Conservation (phyloP, 352 stramenopile genomes). For the Pythium coloratum region DNA sequence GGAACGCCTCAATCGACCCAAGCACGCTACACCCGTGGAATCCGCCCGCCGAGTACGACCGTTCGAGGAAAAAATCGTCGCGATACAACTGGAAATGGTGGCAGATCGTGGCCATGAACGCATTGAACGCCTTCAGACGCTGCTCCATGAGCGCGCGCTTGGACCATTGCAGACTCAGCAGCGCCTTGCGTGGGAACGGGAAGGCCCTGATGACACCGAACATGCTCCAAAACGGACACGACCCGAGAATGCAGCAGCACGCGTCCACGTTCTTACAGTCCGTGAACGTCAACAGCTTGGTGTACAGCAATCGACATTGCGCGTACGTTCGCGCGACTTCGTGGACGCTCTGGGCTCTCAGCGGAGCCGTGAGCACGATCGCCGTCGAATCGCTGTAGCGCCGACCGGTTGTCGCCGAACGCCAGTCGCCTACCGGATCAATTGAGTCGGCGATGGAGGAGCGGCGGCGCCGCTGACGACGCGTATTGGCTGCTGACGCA, state of each 20-base stretch:
- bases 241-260: slow-evolving; percentile 50
- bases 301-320: slow-evolving; percentile 51
- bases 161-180: slow-evolving; percentile 48
- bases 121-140: slow-evolving; percentile 24
- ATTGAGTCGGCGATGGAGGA: slow-evolving; percentile 23
- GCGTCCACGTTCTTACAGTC: slow-evolving; percentile 38
- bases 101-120: slow-evolving; percentile 28
- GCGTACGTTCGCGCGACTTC: slow-evolving; percentile 54
- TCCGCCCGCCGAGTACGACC: slow-evolving; percentile 12
- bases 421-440: slow-evolving; percentile 4
- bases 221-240: slow-evolving; percentile 67
- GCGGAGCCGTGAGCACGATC: slow-evolving; percentile 18
- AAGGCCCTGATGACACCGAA: slow-evolving; percentile 40
- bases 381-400: slow-evolving; percentile 21
- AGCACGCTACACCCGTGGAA: slow-evolving; percentile 30
- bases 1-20: slow-evolving; percentile 26
- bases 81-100: slow-evolving; percentile 31
- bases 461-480: slow-evolving; percentile 26
- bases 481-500: not conserved
- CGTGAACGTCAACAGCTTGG: slow-evolving; percentile 38
- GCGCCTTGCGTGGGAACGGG: slow-evolving; percentile 47
- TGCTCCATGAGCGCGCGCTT: slow-evolving; percentile 15
- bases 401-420: slow-evolving; percentile 18
- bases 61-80: slow-evolving; percentile 29
- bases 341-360: slow-evolving; percentile 30